These are phyloP conservation scores for Monilinia fructicola DNA, from an alignment of 2,329 filamentous ascomycete genomes.

Conservation along the genomic window DNA sequence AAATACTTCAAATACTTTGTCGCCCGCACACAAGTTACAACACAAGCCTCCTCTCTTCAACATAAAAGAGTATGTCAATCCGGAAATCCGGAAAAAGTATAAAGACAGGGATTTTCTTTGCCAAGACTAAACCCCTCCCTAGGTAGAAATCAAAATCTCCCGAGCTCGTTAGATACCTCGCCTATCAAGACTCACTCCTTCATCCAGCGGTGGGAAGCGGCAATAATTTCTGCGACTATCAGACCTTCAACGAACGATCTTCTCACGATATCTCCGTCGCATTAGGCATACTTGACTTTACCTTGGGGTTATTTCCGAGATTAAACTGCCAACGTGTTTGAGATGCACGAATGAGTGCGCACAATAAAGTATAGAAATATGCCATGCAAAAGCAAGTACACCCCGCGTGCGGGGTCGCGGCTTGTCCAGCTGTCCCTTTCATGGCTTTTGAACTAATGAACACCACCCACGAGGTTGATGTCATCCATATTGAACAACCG, in stretches of 20 bases:
- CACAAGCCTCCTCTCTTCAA: too few relatives aligned
- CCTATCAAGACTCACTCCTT: neutral
- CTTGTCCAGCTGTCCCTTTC: neutral
- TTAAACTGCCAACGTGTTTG: neutral
- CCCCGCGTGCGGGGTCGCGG: neutral
- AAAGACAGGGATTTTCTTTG: too few relatives aligned
- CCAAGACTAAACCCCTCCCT: neutral
- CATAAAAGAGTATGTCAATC: too few relatives aligned
- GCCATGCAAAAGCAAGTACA: neutral
- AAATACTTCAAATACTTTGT: too few relatives aligned
- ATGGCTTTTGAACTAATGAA: slow-evolving; percentile 3
- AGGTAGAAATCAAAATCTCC: too few relatives aligned
- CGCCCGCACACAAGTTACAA: too few relatives aligned
- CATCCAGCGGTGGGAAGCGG: neutral
- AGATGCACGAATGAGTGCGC: neutral
- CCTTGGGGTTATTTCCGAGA: neutral
- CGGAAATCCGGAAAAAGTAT: too few relatives aligned
- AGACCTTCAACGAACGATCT: neutral
- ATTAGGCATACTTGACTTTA: neutral
- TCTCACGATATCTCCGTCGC: neutral
- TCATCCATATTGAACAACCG: neutral
- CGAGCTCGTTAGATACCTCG: too few relatives aligned
- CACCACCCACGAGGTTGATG: neutral
- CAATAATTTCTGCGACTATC: neutral
- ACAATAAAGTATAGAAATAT: neutral